phyloP scores from a whole-genome alignment of 2,329 filamentous ascomycete genomes.

The Calonectria honghensis region DNA sequence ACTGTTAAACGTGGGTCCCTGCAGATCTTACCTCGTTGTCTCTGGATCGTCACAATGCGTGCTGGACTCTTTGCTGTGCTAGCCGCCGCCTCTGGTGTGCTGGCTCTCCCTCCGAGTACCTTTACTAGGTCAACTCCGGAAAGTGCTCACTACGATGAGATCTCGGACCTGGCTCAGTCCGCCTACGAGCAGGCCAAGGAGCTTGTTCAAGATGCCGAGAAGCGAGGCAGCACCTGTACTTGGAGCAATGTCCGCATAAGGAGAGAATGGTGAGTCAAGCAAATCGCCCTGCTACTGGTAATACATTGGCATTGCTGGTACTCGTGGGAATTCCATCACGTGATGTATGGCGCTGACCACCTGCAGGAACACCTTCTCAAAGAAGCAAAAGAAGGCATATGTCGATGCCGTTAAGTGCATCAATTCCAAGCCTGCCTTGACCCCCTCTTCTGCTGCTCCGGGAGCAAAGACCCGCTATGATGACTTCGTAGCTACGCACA shows the following conservation, averaged over 20 bases:
- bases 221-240: conserved; percentile 52
- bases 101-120: conserved; percentile 45
- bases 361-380: conserved; percentile 52
- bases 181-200: conserved; percentile 53
- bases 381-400: conserved; percentile 59
- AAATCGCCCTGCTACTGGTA: conserved; percentile 50
- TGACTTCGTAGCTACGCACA: conserved; percentile 70
- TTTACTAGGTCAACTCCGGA: conserved; percentile 44
- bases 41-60: conserved; percentile 47
- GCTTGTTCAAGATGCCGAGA: conserved; percentile 42
- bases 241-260: conserved; percentile 57
- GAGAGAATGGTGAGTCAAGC: conserved; percentile 56
- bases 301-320: neutral
- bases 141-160: conserved; percentile 47
- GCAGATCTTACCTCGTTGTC: conserved; percentile 29
- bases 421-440: conserved; percentile 60
- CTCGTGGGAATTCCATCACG: neutral
- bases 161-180: conserved; percentile 48
- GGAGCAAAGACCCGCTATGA: conserved; percentile 69
- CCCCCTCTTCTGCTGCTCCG: conserved; percentile 58
- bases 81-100: conserved; percentile 47
- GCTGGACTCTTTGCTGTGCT: conserved; percentile 46
- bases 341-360: neutral
- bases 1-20: conserved; percentile 40
- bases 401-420: conserved; percentile 68